Evolutionary conservation across 2,329 filamentous ascomycete genomes (phyloP), one percentile per base, ranked within the genome.

Genomic region (Aspergillus costaricaensis): DNA sequence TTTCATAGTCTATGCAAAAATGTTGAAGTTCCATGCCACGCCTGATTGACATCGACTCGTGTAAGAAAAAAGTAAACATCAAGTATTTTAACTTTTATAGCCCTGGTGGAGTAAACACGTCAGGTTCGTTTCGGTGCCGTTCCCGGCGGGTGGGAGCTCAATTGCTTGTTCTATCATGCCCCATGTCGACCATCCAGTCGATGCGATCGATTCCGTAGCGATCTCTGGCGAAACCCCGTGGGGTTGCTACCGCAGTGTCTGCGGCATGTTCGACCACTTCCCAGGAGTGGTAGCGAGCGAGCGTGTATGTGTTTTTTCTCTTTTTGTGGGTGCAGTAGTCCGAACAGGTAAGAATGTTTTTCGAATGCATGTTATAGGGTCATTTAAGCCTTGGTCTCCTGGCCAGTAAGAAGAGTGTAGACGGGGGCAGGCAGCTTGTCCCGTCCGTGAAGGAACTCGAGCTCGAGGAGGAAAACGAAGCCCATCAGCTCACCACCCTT

Each of bases 401-500:
- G 86, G 65, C 86, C 85, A 49, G 83, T 88, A 64, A 99, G 85
- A 39, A 99, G 86, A 47, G 94, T 96, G 75, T 90, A 86, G 55
- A 93, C 89, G 10, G 92, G 92, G 58, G 88, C 89, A 68, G 89
- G 87, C 68, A 99, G 89, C 85, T 96, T 95, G 65, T 92, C 89
- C 69, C 92, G 88, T 68, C 95, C 95, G 75, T 96, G 91, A 68
- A 99, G 87, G 79, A 95, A 94, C 70, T 92, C 89, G 66, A 99
- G 89, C 79, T 98, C 94, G 76, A 98, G 90, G 72, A 99, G 91
- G 83, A 99, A 99, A 65, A 97, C 82, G 80, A 91, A 98, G 69
- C 92, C 94, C 61, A 96, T 79, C 50, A 98, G 83, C n/a, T 86
- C 83, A 67, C 93, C 95, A 68, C 92, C 92, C 66, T 96, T 86